These are phyloP conservation scores for Gillenia trifoliata DNA, from an alignment of 306 rosid genomes.

Conservation along the genomic window DNA sequence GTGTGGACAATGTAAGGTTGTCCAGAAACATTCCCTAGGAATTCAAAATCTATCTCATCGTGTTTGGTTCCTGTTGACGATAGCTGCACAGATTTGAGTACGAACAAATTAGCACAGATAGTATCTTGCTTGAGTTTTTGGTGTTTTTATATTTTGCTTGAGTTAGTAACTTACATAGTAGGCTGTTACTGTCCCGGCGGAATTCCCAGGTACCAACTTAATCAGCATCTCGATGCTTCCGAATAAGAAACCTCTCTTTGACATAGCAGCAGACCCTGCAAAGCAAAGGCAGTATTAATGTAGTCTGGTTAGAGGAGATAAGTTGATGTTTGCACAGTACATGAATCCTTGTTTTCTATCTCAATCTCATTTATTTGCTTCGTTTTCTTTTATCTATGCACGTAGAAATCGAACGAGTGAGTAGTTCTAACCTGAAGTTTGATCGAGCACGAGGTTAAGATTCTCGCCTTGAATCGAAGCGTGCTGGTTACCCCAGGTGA, in stretches of 20 bases:
- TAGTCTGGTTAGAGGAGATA: background rate
- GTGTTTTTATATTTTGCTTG: background rate
- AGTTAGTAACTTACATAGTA: constrained; percentile 54
- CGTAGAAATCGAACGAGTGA: background rate
- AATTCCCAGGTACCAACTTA: constrained; percentile 63
- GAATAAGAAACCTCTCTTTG: constrained; percentile 65
- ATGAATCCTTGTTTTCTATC: too few relatives aligned
- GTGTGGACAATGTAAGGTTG: constrained; percentile 82
- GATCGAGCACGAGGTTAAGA: constrained; percentile 65
- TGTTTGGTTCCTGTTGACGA: constrained; percentile 66
- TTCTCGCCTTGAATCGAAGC: constrained; percentile 50
- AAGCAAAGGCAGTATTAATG: constrained; percentile 4
- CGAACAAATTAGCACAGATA: constrained; percentile 4
- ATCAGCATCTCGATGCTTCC: constrained; percentile 68
- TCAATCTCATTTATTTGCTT: too few relatives aligned
- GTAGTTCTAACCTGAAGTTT: constrained; percentile 44
- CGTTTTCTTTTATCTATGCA: background rate
- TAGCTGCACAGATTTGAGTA: constrained; percentile 41
- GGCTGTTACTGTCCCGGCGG: constrained; percentile 87
- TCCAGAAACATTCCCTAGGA: constrained; percentile 75
- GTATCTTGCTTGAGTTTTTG: background rate
- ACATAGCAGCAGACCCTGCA: constrained; percentile 71
- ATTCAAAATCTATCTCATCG: constrained; percentile 91
- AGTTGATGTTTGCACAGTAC: background rate
- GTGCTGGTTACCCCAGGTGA: constrained; percentile 59